Base-by-base conservation (phyloP, 495 filamentous ascomycete species). In the Penicillium cinerascens region DNA sequence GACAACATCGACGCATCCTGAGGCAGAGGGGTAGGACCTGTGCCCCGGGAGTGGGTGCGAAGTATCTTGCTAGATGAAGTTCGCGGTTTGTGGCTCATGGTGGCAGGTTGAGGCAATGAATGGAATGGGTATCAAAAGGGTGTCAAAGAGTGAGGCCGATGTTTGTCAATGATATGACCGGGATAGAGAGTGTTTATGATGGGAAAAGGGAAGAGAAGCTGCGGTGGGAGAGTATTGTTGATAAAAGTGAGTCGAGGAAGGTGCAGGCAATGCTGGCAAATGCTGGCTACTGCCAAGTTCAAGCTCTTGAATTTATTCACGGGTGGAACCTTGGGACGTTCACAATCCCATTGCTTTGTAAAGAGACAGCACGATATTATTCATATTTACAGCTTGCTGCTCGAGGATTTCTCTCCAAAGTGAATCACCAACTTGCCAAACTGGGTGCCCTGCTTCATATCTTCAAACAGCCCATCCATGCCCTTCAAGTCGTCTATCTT, bases 381-480 rank as follows among this genome's bases (percentile, higher is more conserved):
- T 35, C 42, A 20, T 55, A 52, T 53, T 68, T 65, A 77, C 51
- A 79, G 56, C 67, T 77, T 80, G 49, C 74, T 72, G 40, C 58
- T 71, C 13, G 59, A 55, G 20, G 64, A 21, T 47, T 70, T 74
- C 26, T 70, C 37, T 16, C 37, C 67, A 47, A 81, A 75, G n/a
- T 72, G 72, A 29, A 91, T 74, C 2, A 89, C 85, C 61, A 91
- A 63, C 71, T 92, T 91, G 6, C 87, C 87, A 72, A 90, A 89
- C 67, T 92, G 88, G 55, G 66, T 80, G n/a, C 84, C 86, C 13
- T 78, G 73, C 60, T 83, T 85, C 77, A 92, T 87, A 29, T 90
- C 86, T 44, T 87, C 82, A 65, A 90, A 92, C 35, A 91, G 59
- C 4, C 66, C 72, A 55, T 92, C 83, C 20, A 92, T 79, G 3